Conservation (phyloP, 2,329 filamentous ascomycete species). For the Trichoderma sp. region DNA sequence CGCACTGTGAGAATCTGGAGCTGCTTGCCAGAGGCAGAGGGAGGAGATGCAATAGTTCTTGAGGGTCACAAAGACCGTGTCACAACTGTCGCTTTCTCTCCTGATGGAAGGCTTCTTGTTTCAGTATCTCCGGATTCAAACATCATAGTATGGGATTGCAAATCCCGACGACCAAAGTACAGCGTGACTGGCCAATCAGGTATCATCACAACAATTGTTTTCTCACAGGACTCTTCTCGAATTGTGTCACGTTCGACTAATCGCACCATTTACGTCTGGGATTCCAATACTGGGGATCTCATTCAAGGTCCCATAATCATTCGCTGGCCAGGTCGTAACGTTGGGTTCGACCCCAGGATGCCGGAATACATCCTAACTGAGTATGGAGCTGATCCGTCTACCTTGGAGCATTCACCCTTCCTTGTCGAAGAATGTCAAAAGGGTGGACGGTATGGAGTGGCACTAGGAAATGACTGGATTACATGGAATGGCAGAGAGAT, state of each 20-base stretch:
- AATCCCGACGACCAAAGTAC: fast-evolving
- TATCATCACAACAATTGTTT: fast-evolving
- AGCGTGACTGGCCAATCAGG: fast-evolving
- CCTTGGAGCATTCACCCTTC: background rate
- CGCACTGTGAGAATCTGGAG: background rate
- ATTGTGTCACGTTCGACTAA: background rate
- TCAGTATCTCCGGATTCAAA: no score
- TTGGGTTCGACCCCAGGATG: background rate
- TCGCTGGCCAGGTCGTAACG: no score
- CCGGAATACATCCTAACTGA: background rate
- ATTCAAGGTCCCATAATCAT: background rate
- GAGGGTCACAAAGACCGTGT: fast-evolving
- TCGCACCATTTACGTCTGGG: background rate
- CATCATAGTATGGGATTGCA: background rate
- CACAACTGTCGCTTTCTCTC: background rate
- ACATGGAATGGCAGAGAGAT: background rate
- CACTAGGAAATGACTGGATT: background rate
- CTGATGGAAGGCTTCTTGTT: background rate
- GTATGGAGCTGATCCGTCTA: background rate
- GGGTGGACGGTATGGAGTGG: background rate
- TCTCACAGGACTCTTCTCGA: background rate
- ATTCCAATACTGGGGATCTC: background rate
- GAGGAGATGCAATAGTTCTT: background rate
- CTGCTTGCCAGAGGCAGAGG: background rate
- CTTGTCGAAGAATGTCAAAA: background rate